Evolutionary conservation across 2,329 filamentous ascomycete genomes (phyloP).

Genomic region (Pyrenochaeta sp.): DNA sequence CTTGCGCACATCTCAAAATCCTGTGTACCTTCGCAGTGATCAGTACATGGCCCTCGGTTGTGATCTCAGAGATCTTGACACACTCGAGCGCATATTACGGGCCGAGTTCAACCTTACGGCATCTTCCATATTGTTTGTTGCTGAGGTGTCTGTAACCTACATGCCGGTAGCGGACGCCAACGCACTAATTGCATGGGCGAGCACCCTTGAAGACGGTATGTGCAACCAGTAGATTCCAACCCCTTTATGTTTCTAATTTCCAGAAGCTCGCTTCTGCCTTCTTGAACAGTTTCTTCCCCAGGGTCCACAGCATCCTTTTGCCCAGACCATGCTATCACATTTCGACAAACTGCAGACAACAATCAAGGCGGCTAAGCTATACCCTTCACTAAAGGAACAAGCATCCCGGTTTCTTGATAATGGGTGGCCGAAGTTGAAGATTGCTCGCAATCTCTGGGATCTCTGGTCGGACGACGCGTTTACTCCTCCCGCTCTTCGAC

Average conservation of each 20-base stretch:
- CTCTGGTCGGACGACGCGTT: conserved; percentile 77
- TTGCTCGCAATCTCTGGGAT: conserved; percentile 76
- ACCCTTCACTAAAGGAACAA: conserved; percentile 73
- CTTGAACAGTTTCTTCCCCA: conserved; percentile 87
- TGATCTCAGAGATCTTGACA: conserved; percentile 73
- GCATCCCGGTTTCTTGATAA: conserved; percentile 68
- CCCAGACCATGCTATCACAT: conserved; percentile 82
- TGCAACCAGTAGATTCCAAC: conserved; percentile 8
- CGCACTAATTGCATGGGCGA: conserved; percentile 79
- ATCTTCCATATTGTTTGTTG: conserved; percentile 77
- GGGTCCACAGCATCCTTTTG: conserved; percentile 81
- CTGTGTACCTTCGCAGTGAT: conserved; percentile 58
- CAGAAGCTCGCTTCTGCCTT: conserved; percentile 78
- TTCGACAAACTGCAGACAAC: conserved; percentile 83
- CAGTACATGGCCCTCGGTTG: conserved; percentile 82
- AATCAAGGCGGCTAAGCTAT: conserved; percentile 75
- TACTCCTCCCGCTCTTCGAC: conserved; percentile 66
- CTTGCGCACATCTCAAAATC: conserved; percentile 33
- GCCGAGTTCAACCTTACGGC: conserved; percentile 64
- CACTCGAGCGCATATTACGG: conserved; percentile 67
- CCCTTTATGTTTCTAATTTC: conserved; percentile 9
- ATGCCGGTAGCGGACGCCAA: conserved; percentile 80
- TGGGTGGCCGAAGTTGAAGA: conserved; percentile 71
- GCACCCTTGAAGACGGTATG: conserved; percentile 71
- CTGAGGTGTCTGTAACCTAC: conserved; percentile 90